Conservation (phyloP, 371 early-diverging fungal species). For the Coelomomyces lativittatus region DNA sequence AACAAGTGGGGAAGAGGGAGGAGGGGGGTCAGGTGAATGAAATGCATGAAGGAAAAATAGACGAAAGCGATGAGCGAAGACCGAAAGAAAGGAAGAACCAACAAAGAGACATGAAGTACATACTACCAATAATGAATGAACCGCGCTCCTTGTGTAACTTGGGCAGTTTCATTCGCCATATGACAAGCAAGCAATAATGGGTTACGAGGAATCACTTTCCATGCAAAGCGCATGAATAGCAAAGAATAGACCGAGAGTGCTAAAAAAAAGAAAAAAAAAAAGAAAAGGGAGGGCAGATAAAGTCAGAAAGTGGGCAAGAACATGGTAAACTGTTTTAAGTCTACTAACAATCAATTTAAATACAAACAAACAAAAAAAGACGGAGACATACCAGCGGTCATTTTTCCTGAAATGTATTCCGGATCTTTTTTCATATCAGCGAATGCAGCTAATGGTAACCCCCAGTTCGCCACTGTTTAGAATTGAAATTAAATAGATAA, state of each 20-base stretch:
- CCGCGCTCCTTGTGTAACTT: conserved; percentile 66
- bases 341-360: no score
- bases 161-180: conserved; percentile 69
- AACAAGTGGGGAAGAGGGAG: no score
- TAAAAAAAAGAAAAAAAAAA: not conserved
- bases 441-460: conserved; percentile 85
- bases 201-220: conserved; percentile 77
- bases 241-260: conserved; percentile 63
- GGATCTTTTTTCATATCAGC: conserved; percentile 80
- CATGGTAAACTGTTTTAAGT: no score
- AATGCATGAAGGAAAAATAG: no score
- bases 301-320: not conserved
- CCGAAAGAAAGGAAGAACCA: not conserved
- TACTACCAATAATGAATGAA: conserved; percentile 41
- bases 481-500: not conserved
- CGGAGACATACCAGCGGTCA: conserved; percentile 53
- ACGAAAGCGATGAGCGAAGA: no score
- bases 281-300: not conserved
- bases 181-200: conserved; percentile 81
- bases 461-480: conserved; percentile 75
- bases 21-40: no score
- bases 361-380: not conserved
- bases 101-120: not conserved
- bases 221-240: conserved; percentile 88
- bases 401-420: conserved; percentile 79